Conservation (phyloP, 768 basidiomycete species). For the Tulasnella sp. region DNA sequence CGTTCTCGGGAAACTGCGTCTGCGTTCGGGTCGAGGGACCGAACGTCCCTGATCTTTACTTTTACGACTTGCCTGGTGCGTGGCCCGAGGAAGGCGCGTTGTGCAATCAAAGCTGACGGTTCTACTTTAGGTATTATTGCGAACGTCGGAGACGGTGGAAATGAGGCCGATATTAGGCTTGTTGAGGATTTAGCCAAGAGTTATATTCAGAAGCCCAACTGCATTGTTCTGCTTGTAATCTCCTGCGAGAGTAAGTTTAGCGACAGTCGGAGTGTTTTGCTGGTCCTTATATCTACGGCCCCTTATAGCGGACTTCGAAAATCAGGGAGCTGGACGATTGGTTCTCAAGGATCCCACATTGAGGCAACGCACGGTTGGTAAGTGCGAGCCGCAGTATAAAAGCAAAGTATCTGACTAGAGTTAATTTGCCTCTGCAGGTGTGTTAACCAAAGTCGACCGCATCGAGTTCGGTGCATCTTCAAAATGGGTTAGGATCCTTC, state of each 20-base stretch:
- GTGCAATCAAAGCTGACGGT: background rate
- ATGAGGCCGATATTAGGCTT: conserved; percentile 10
- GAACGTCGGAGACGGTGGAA: conserved; percentile 12
- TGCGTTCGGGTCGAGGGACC: conserved; percentile 52
- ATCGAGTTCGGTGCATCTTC: conserved; percentile 49
- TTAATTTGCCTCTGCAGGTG: conserved; percentile 38
- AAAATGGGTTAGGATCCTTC: conserved; percentile 40
- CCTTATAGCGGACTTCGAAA: conserved; percentile 67
- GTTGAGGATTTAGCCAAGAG: conserved; percentile 16
- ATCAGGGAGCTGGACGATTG: conserved; percentile 64
- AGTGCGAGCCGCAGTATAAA: conserved; percentile 17
- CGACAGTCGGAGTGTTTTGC: conserved; percentile 55
- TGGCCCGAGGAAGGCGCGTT: background rate
- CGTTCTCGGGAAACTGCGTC: conserved; percentile 51
- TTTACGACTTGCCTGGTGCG: conserved; percentile 54
- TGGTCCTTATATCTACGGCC: conserved; percentile 40
- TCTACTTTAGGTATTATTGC: conserved; percentile 19
- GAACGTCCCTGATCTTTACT: conserved; percentile 55
- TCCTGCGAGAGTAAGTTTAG: conserved; percentile 29
- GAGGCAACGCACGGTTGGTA: conserved; percentile 64
- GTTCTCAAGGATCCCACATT: conserved; percentile 53
- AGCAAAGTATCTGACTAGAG: background rate
- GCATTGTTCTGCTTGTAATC: conserved; percentile 19
- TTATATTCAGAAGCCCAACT: conserved; percentile 13
- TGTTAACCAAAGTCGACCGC: conserved; percentile 67